Base-by-base conservation (phyloP, 2,329 filamentous ascomycete species). In the Aspergillus persii region DNA sequence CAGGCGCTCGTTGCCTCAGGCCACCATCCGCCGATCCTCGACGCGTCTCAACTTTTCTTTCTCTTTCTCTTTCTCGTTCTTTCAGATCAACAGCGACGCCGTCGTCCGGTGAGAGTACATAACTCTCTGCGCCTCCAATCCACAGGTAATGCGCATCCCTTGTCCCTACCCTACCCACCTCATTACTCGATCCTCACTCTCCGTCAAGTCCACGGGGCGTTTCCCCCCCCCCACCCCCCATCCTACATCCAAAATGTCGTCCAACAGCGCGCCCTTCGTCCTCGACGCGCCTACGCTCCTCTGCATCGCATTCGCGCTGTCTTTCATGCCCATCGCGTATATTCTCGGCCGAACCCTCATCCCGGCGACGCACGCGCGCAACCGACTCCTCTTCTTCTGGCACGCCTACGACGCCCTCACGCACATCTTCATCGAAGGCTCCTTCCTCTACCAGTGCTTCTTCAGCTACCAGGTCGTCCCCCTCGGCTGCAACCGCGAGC, bases 381-480 rank as follows among this genome's bases (percentile, higher is more conserved):
- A 86, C 57, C 91, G 92, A 62, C 79, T 90, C 72, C 87, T 97
- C 64, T 96, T 96, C 83, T 85, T 96, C 77, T 97, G 94, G 94
- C 93, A 97, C 79, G 84, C 91, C 41, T 96, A 96, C 78, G 93
- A 97, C 75, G 91, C 91, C 33, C 84, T 97, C 48, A 94, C 93
- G 70, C 95, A 99, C 80, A 86, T 96, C 76, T 81, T 92, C 74
- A 89, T 98, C 73, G 94, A 98, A 79, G 93, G 92, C 56, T 89
- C 87, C 69, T 98, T 92, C 77, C 86, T 97, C 27, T 97, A 92
- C 82, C 91, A 96, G 79, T 96, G 91, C 80, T 96, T 98, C 83
- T 94, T 92, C 83, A 83, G 83, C 66, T 86, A 80, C 68, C 76
- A 77, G 51, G 69, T 74, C 23, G 72, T 84, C 44, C 75, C 80